Evolutionary conservation across 2,329 filamentous ascomycete species (phyloP), one percentile per base, ranked within the genome.

Genomic region (Alternaria sp.): DNA sequence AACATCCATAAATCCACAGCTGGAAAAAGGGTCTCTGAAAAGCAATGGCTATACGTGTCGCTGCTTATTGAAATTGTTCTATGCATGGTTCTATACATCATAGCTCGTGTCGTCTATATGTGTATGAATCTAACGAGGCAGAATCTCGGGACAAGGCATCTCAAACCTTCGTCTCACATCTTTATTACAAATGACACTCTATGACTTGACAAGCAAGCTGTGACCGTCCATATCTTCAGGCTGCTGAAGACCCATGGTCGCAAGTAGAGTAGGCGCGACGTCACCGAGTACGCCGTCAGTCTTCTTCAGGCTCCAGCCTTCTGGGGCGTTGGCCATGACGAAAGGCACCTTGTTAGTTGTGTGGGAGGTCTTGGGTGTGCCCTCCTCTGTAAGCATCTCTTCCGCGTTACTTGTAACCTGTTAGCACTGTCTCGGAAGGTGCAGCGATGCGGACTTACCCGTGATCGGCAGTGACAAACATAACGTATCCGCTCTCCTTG

Each of bases 301-400:
- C 84, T 93, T 91, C 86, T 93, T 90, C 75, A 99, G 84, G 74
- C 89, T 93, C 90, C 91, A 97, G 72, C 92, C 92, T 77, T 91
- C 87, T 44, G 96, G 96, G 9, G 94, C 94, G 80, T 98, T 99
- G 79, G 94, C 93, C 94, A 99, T 97, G 82, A 98, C 89, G 79
- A 99, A 95, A 10, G 96, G 96, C 57, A 99, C 96, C 82, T 96
- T 96, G 88, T 99, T 99, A 71, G 91, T 94, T 49, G 96, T 99
- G 86, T 99, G 96, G 55, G 92, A 95, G 9, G 96, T 99, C 89
- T 99, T 99, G 74, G 96, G 96, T 79, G 93, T 97, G 80, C 94
- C 93, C 80, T 97, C 92, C 73, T 92, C 85, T 79, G 93, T 98
- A 83, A 98, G 91, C 96, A 99, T 99, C 86, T 99, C 96, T 85